phyloP scores from a whole-genome alignment of 2,329 filamentous ascomycete genomes.

The Emydomyces testavorans region DNA sequence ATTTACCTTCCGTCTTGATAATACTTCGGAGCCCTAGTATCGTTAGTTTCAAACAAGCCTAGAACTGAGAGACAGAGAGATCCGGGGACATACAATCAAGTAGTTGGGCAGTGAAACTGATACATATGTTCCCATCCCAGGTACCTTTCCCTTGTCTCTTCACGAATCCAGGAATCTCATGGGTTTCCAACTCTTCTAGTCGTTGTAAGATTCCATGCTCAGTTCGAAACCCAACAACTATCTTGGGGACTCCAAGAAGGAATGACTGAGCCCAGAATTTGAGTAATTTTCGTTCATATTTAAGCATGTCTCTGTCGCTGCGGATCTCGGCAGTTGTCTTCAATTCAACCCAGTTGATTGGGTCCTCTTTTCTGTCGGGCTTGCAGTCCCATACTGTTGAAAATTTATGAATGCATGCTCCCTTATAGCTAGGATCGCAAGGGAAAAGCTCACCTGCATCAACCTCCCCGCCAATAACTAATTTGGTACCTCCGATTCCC shows the following conservation, averaged over 20 bases:
- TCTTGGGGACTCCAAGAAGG: conserved; percentile 78
- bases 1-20: conserved; percentile 59
- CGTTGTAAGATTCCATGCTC: conserved; percentile 58
- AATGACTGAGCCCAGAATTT: conserved; percentile 98
- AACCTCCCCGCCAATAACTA: conserved; percentile 86
- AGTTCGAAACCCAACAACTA: conserved; percentile 79
- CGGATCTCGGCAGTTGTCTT: conserved; percentile 73
- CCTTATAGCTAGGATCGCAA: neutral
- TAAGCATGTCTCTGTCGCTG: conserved; percentile 55
- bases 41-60: neutral
- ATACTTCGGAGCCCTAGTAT: conserved; percentile 49
- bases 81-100: conserved; percentile 54
- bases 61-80: conserved; percentile 15
- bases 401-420: neutral
- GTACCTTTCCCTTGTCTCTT: conserved; percentile 51
- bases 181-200: conserved; percentile 69
- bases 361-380: conserved; percentile 50
- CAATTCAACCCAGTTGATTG: conserved; percentile 85
- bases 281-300: conserved; percentile 79
- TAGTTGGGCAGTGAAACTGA: conserved; percentile 74
- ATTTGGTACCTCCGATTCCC: conserved; percentile 60
- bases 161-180: conserved; percentile 64
- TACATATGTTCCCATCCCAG: conserved; percentile 90
- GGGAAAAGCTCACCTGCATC: conserved; percentile 55
- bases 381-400: conserved; percentile 68